Conservation (phyloP, 2,329 filamentous ascomycete genomes). For the Mollisia scopiformis region DNA sequence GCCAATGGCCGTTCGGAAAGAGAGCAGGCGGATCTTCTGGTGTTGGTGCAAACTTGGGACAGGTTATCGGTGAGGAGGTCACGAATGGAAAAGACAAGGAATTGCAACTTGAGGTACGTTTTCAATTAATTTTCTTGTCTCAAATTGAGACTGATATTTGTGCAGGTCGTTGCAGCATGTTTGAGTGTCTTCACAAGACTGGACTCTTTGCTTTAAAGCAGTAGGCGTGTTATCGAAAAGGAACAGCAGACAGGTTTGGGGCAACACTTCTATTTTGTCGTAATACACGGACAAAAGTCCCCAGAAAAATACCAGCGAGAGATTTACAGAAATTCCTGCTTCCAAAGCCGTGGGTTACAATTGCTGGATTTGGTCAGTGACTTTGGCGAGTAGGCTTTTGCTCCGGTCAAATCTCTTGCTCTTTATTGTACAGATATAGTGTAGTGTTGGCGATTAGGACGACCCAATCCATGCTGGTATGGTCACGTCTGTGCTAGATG, state of each 20-base stretch:
- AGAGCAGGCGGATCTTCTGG: conserved; percentile 73
- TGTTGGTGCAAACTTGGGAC: conserved; percentile 89
- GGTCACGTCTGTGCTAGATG: background rate
- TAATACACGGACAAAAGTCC: conserved; percentile 25
- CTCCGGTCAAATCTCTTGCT: background rate
- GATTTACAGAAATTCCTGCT: background rate
- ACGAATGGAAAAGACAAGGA: conserved; percentile 89
- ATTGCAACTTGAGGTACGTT: conserved; percentile 85
- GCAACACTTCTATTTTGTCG: conserved; percentile 29
- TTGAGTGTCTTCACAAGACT: conserved; percentile 96
- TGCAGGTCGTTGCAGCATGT: conserved; percentile 82
- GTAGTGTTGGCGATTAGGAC: background rate
- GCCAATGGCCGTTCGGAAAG: conserved; percentile 94
- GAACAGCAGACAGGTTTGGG: background rate
- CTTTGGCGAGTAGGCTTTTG: background rate
- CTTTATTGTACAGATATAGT: conserved; percentile 18
- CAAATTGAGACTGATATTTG: conserved; percentile 12
- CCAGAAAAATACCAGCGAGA: conserved; percentile 21
- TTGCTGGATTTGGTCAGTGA: background rate
- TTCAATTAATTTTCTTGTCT: conserved; percentile 38
- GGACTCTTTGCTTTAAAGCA: conserved; percentile 81
- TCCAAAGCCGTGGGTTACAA: conserved; percentile 7
- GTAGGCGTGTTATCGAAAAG: background rate
- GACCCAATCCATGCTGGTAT: background rate
- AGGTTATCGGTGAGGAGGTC: conserved; percentile 85